Evolutionary conservation across 192 early-diverging fungal genomes (phyloP).

Genomic region (Entophlyctis luteolus): DNA sequence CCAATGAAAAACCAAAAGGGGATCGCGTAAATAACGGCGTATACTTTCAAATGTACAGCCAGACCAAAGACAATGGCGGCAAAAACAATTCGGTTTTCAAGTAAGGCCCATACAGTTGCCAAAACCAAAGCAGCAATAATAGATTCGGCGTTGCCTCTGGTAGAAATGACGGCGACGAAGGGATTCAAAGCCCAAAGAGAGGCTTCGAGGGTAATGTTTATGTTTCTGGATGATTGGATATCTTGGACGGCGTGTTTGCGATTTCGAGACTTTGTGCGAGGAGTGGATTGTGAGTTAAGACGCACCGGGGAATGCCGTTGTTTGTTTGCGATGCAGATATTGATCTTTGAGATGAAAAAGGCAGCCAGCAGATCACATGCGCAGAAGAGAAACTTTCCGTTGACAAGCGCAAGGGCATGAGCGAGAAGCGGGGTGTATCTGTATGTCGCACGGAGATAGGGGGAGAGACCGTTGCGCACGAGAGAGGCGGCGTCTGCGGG

Average conservation of each 20-base stretch:
- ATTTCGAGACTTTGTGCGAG: not conserved
- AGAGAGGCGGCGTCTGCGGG: constrained; percentile 74
- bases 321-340: not conserved
- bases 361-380: constrained; percentile 76
- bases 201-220: not conserved
- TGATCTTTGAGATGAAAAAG: constrained; percentile 48
- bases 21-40: constrained; percentile 90
- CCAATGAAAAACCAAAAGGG: constrained; percentile 62
- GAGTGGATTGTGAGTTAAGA: too few relatives aligned
- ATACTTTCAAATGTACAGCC: constrained; percentile 95
- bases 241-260: not conserved
- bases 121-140: constrained; percentile 76
- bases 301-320: not conserved
- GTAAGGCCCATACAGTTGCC: constrained; percentile 62
- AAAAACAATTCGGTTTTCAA: not conserved
- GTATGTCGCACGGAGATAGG: constrained; percentile 90
- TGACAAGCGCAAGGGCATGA: constrained; percentile 77
- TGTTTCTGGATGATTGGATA: too few relatives aligned
- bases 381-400: constrained; percentile 93
- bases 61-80: constrained; percentile 75
- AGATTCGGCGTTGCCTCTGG: constrained; percentile 89
- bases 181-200: constrained; percentile 90
- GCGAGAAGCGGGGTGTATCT: constrained; percentile 97
- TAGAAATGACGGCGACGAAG: constrained; percentile 93
- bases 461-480: constrained; percentile 67